phyloP scores from a whole-genome alignment of 306 rosid species.

The Boehmeria nivea region DNA sequence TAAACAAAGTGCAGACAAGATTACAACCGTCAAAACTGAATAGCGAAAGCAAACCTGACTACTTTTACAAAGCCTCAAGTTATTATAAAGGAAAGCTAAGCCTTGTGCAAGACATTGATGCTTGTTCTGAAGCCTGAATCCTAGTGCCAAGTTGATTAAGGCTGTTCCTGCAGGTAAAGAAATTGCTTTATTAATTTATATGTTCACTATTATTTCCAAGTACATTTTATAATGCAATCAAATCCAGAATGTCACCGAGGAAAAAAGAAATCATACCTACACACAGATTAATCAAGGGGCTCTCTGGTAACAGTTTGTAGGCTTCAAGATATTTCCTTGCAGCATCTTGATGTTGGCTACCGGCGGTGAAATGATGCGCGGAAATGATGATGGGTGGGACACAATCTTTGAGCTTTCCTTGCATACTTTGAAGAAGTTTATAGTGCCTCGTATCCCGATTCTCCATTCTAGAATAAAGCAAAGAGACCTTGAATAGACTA shows the following conservation, averaged over 20 bases:
- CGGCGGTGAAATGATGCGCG: constrained; percentile 64
- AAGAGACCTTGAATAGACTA: background rate
- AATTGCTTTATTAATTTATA: no score
- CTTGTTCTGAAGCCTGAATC: constrained; percentile 84
- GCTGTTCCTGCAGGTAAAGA: constrained; percentile 52
- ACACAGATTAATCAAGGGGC: constrained; percentile 75
- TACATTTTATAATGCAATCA: no score
- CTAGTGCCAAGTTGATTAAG: constrained; percentile 75
- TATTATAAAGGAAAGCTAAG: constrained; percentile 76
- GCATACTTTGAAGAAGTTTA: constrained; percentile 60
- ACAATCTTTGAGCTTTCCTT: constrained; percentile 57
- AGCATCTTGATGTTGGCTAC: constrained; percentile 85
- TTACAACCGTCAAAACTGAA: constrained; percentile 1
- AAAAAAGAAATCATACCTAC: constrained; percentile 42
- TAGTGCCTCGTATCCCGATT: constrained; percentile 65
- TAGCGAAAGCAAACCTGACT: constrained; percentile 58
- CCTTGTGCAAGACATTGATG: constrained; percentile 86
- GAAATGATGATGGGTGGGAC: constrained; percentile 74
- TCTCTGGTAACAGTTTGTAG: constrained; percentile 62
- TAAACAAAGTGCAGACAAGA: background rate
- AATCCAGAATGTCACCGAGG: no score
- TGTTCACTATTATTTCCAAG: no score
- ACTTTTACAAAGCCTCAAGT: constrained; percentile 54
- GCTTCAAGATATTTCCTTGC: constrained; percentile 91
- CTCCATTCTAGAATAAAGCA: constrained; percentile 51